These are phyloP conservation scores for Paraphysoderma sedebokerense DNA, from an alignment of 371 early-diverging fungal species.

Conservation along the genomic window DNA sequence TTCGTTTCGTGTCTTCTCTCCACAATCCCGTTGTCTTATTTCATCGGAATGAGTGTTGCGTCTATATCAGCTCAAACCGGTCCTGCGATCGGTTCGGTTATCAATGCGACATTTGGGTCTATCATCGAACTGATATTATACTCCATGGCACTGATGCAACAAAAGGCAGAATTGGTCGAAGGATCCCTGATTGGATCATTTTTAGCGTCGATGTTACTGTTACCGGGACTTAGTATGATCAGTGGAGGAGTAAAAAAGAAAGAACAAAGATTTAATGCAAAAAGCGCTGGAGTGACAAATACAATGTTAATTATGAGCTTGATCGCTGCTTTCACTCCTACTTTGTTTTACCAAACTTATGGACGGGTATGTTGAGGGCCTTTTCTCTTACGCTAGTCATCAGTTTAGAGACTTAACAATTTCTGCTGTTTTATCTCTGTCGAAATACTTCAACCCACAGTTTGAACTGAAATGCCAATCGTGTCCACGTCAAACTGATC, in stretches of 20 bases:
- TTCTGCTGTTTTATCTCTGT: background rate
- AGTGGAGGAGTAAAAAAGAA: constrained; percentile 76
- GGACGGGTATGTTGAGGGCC: constrained; percentile 26
- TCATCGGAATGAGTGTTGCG: constrained; percentile 92
- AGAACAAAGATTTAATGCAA: constrained; percentile 84
- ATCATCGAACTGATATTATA: constrained; percentile 91
- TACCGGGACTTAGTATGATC: constrained; percentile 90
- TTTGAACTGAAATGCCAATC: constrained; percentile 37
- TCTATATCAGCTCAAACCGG: constrained; percentile 88
- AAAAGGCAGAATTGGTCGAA: constrained; percentile 73
- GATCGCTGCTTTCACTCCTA: constrained; percentile 84
- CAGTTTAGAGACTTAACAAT: background rate
- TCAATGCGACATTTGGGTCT: constrained; percentile 93
- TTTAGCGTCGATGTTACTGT: constrained; percentile 64
- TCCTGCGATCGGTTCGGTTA: constrained; percentile 73
- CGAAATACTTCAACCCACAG: too few relatives aligned
- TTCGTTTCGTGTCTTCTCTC: constrained; percentile 65
- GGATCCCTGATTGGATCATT: constrained; percentile 86
- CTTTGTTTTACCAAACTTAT: constrained; percentile 80
- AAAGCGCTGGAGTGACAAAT: constrained; percentile 83
- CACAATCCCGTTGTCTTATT: constrained; percentile 82
- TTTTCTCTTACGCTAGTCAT: background rate
- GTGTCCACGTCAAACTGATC: too few relatives aligned
- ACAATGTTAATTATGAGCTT: constrained; percentile 88
- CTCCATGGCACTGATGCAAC: constrained; percentile 67